Percentiles rank a stretch among this genome's conserved stretches.
Conservation (phyloP, 2,329 filamentous ascomycete species). For the Xylariaceae sp. region DNA sequence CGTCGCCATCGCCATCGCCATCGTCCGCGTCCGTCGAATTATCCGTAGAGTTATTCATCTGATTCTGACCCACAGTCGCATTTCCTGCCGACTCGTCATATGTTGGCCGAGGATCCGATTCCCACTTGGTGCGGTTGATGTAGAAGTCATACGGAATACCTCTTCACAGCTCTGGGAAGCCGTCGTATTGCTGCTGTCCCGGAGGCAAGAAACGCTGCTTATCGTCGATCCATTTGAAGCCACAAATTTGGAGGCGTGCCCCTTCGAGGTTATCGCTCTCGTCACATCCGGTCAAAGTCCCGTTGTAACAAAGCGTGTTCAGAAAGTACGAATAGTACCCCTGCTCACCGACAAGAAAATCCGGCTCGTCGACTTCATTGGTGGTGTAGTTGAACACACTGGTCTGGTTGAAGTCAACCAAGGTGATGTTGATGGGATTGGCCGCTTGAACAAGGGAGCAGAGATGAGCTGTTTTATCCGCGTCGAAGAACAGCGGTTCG, state of each 20-base stretch:
- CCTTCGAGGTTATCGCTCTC: slow-evolving; percentile 1
- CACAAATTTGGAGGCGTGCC: slow-evolving; percentile 3
- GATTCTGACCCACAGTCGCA: slow-evolving; percentile 4
- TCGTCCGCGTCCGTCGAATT: background rate
- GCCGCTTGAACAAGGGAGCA: slow-evolving; percentile 8
- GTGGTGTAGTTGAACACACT: slow-evolving; percentile 7
- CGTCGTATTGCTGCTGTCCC: slow-evolving; percentile 5
- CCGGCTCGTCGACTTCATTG: slow-evolving; percentile 2
- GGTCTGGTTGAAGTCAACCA: slow-evolving; percentile 1
- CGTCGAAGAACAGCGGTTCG: background rate
- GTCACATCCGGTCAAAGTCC: slow-evolving; percentile 4
- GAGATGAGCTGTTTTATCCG: background rate
- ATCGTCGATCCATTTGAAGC: slow-evolving; percentile 5
- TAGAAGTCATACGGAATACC: too few relatives aligned
- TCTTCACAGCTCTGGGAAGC: background rate
- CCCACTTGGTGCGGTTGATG: too few relatives aligned
- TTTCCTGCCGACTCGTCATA: slow-evolving; percentile 8
- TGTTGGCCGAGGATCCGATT: slow-evolving; percentile 5
- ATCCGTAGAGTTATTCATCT: background rate
- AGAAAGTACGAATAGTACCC: background rate
- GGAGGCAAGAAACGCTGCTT: background rate
- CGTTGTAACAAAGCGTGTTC: slow-evolving; percentile 3
- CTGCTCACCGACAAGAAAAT: background rate
- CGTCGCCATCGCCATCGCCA: background rate
- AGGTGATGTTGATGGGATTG: slow-evolving; percentile 6